Evolutionary conservation across 345 rosid species (phyloP).

Genomic region (Gynandropsis gynandra): DNA sequence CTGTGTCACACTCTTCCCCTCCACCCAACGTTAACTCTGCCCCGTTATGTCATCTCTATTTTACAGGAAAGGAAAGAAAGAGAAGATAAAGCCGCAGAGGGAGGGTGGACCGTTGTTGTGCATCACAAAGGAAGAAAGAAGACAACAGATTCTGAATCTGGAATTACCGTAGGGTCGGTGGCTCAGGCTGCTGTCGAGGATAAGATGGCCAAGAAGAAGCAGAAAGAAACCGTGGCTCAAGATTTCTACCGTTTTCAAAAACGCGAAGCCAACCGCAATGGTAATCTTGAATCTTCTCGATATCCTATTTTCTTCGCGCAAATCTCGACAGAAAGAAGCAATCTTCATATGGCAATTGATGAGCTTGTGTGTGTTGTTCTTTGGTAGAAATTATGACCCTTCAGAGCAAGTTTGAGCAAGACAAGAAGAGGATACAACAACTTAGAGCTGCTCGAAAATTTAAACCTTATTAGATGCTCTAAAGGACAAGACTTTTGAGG

Average conservation of each 20-base stretch:
- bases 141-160: slow-evolving; percentile 68
- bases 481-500: too few relatives aligned
- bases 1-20: too few relatives aligned
- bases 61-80: slow-evolving; percentile 65
- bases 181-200: slow-evolving; percentile 60
- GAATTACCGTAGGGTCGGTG: slow-evolving; percentile 73
- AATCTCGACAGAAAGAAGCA: too few relatives aligned
- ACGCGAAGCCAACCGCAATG: slow-evolving; percentile 78
- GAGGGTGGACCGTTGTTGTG: slow-evolving; percentile 92
- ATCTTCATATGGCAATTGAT: too few relatives aligned
- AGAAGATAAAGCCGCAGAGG: slow-evolving; percentile 84
- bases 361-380: slow-evolving; percentile 4
- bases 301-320: background rate
- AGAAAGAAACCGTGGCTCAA: slow-evolving; percentile 43
- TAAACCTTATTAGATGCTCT: slow-evolving; percentile 51
- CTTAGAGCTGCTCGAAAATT: slow-evolving; percentile 87
- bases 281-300: slow-evolving; percentile 35
- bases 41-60: background rate
- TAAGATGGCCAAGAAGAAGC: slow-evolving; percentile 63
- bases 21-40: slow-evolving; percentile 6
- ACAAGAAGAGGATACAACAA: slow-evolving; percentile 79
- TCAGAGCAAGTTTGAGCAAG: slow-evolving; percentile 82
- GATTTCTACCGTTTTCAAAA: slow-evolving; percentile 91
- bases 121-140: slow-evolving; percentile 98
- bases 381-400: slow-evolving; percentile 71